phyloP scores from a whole-genome alignment of 202 grass and related monocot species.

The Panicum hallii region DNA sequence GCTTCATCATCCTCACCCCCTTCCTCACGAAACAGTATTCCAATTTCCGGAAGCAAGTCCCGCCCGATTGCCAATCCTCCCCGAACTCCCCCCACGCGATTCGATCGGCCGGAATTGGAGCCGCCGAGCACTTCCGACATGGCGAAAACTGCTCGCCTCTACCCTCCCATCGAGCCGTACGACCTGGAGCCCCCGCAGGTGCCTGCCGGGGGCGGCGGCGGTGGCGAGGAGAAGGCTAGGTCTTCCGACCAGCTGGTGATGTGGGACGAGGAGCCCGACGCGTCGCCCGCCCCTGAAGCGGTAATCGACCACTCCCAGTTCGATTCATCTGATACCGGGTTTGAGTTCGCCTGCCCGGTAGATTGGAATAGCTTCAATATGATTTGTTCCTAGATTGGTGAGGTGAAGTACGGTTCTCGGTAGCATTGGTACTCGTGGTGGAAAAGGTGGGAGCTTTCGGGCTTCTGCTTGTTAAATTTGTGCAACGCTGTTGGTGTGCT shows the following conservation, averaged over 20 bases:
- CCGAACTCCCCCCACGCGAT: background rate
- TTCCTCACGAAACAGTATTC: conserved; percentile 30
- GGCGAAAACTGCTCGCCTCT: conserved; percentile 45
- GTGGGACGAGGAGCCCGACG: conserved; percentile 53
- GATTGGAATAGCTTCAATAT: conserved; percentile 21
- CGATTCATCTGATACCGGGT: background rate
- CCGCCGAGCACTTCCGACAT: conserved; percentile 5
- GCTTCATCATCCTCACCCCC: background rate
- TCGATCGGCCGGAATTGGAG: background rate
- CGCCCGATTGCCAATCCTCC: background rate
- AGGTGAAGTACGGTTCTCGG: background rate
- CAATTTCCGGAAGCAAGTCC: background rate
- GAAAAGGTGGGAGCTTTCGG: conserved; percentile 1
- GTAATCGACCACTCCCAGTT: conserved; percentile 21
- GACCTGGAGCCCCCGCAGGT: conserved; percentile 46
- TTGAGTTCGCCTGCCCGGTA: conserved; percentile 5
- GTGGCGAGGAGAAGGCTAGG: conserved; percentile 25
- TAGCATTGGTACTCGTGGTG: conserved; percentile 14
- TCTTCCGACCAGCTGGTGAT: conserved; percentile 37
- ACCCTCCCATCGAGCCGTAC: conserved; percentile 47
- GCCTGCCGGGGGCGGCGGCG: background rate
- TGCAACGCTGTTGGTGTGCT: background rate
- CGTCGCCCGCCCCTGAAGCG: background rate
- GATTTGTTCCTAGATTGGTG: conserved; percentile 9
- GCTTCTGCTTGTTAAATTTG: conserved; percentile 20